Evolutionary conservation across 768 basidiomycete species (phyloP), one percentile per base, ranked within the genome.

Genomic region (Strobilomyces echinocephalus): DNA sequence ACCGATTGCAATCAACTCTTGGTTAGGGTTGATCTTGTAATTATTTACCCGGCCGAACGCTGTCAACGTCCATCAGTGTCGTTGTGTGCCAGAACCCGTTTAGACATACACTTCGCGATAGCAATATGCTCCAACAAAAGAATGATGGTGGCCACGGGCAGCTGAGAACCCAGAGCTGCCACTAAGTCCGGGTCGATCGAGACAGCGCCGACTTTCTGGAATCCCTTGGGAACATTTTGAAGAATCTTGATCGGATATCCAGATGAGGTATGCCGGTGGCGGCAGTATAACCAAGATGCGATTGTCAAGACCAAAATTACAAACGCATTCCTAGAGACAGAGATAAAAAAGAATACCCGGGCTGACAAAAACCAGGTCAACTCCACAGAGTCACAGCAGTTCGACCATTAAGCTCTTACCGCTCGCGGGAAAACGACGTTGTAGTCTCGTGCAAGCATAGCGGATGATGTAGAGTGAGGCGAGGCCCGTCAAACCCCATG

Each of bases 1-100:
- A n/a, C 95, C 95, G 60, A 99, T 97, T 39, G 95, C 94, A 61
- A 97, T 89, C 46, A 97, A 79, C 69, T 97, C 95, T 69, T 97
- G 94, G 72, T 92, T 91, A 2, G 94, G 91, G 55, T 91, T 82
- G 60, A 91, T 91, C 69, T 90, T 95, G 77, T 99, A 99, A 20
- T 85, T 85, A 67, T 98, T 98, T 59, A 97, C 67, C 58, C 97
- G 87, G 49, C 94, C 95, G 69, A 97, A 97, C 2, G 93, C 88
- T 92, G 61, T 5, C n/a, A 51, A 28, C 14, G 33, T n/a, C 28
- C 1, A 26, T 71, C 26, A 69, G 51, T 15, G 49, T 4, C 4
- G 31, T 42, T 16, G 18, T 40, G 26, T 42, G 40, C 33, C 40
- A 16, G 16, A 8, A 39, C 26, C 4, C n/a, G 38, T 52, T 28